Conservation (phyloP, 164 flowering plant genomes). For the Piper betle region DNA sequence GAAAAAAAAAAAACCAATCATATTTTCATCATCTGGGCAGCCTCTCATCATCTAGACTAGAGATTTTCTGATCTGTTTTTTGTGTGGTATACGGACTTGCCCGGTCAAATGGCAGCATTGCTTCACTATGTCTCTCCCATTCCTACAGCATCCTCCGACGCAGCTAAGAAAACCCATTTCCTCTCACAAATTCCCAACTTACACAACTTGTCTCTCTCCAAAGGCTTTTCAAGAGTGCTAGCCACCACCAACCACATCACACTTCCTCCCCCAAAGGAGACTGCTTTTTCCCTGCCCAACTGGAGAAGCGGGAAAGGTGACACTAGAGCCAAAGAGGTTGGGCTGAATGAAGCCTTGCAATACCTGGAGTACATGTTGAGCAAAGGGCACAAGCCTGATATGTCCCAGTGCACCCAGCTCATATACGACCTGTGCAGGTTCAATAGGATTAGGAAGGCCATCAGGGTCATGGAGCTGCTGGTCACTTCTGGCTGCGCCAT, state of each 20-base stretch:
- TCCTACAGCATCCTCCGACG: constrained; percentile 23
- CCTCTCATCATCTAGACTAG: too few species aligned
- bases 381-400: constrained; percentile 71
- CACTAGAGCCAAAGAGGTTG: constrained; percentile 26
- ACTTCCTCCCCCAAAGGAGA: constrained; percentile 31
- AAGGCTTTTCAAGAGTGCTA: constrained; percentile 39
- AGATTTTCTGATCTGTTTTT: too few species aligned
- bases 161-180: constrained; percentile 25
- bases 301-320: constrained; percentile 51
- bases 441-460: constrained; percentile 50
- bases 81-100: too few species aligned
- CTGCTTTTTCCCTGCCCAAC: constrained; percentile 41
- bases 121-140: constrained; percentile 31
- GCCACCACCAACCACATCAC: constrained; percentile 41
- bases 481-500: constrained; percentile 46
- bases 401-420: constrained; percentile 48
- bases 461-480: constrained; percentile 66
- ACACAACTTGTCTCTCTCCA: constrained; percentile 29
- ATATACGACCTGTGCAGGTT: constrained; percentile 65
- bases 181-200: constrained; percentile 38
- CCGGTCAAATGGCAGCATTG: constrained; percentile 25
- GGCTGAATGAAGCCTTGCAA: constrained; percentile 48
- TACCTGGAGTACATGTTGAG: constrained; percentile 49
- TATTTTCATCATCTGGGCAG: too few species aligned
- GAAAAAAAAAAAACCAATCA: too few species aligned